Evolutionary conservation across 2,329 filamentous ascomycete genomes (phyloP), one percentile per base, ranked within the genome.

Genomic region (Bretziella fagacearum): DNA sequence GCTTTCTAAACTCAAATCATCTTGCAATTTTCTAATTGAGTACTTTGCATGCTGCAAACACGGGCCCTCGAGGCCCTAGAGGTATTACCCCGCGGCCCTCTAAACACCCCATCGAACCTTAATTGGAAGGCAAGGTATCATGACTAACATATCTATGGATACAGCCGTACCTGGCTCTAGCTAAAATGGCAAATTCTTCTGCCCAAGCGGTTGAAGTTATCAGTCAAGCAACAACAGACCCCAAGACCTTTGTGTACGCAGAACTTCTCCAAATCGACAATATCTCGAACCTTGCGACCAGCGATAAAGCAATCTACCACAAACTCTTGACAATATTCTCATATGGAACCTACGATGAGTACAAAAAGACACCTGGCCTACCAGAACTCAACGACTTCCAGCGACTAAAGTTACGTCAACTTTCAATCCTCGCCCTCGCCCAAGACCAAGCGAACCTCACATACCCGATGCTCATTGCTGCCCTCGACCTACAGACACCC

Each of bases 241-340:
- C 83, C 23, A 84, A 86, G 62, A 93, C 87, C 54, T 98, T 81
- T 62, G 73, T 96, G 64, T 98, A 98, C 66, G 77, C 83, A 54
- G 89, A 96, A 65, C 79, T 98, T n/a, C 77, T 98, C 30, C 73
- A 82, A 56, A 77, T 79, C 1, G 77, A 83, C 0, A 77, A 84
- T 55, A 78, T 96, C 54, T 82, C 91, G 62, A 71, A 74, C 10
- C 77, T 96, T 37, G 60, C 75, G 32, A 60, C 61, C 6, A 58
- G 57, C 17, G 53, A 56, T n/a, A 59, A 70, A 29, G 65, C 69
- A 2, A 55, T 65, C 3, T 65, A 84, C 62, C 69, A 91, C 44
- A 74, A 68, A 1, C 71, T 93, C 11, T 79, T 98, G 37, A 73
- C 87, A 62, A 79, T 93, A 56, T 98, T 98, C 64, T 84, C 86